These are phyloP conservation scores for Calocera viscosa DNA, from an alignment of 768 basidiomycete species.

Conservation along the genomic window DNA sequence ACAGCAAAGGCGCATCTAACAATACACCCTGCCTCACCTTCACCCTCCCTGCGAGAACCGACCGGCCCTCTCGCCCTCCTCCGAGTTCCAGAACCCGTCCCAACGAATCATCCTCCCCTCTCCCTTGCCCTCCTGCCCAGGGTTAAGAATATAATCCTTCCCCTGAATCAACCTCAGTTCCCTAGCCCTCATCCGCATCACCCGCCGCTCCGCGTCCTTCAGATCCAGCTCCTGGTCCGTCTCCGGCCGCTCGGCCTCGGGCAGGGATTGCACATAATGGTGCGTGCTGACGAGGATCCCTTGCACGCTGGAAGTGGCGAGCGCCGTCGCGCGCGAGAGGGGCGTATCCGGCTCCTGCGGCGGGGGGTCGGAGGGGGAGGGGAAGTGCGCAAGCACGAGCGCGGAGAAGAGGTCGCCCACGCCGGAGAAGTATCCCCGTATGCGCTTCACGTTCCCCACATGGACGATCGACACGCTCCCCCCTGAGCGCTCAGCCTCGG, in stretches of 20 bases:
- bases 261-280: conserved; percentile 41
- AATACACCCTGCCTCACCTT: too few relatives aligned
- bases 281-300: conserved; percentile 56
- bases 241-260: conserved; percentile 43
- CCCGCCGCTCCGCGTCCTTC: conserved; percentile 49
- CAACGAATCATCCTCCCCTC: conserved; percentile 8
- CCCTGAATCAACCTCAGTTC: conserved; percentile 77
- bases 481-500: conserved; percentile 18
- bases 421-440: conserved; percentile 89
- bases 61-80: not conserved
- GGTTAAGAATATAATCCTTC: conserved; percentile 43
- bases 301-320: conserved; percentile 62
- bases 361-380: conserved; percentile 2
- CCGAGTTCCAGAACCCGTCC: conserved; percentile 13
- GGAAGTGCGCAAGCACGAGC: conserved; percentile 71
- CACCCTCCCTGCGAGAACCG: too few relatives aligned
- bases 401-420: conserved; percentile 96
- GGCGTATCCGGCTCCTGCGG: conserved; percentile 26
- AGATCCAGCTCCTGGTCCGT: conserved; percentile 72
- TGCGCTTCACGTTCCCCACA: conserved; percentile 57
- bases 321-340: conserved; percentile 49
- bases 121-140: conserved; percentile 13
- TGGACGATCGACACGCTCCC: conserved; percentile 39
- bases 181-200: conserved; percentile 65
- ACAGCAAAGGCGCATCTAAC: too few relatives aligned